Conservation (phyloP, 805 yeast species). For the Wickerhamiella alocasiicola region DNA sequence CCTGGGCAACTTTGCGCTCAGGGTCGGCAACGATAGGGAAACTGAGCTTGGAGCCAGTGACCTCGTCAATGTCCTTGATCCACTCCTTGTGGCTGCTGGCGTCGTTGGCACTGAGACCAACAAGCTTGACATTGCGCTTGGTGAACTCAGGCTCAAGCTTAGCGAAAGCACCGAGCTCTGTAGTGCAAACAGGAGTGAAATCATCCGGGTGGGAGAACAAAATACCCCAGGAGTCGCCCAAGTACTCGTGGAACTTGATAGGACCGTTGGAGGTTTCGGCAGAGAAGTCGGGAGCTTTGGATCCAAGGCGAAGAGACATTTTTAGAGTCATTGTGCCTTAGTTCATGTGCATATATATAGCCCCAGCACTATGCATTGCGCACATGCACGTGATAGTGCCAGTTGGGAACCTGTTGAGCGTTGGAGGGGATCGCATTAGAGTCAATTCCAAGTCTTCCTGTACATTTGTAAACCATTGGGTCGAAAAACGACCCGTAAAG, state of each 20-base stretch:
- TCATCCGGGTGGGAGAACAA: conserved; percentile 94
- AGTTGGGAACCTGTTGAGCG: no score
- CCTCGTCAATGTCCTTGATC: conserved; percentile 89
- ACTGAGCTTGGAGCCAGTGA: conserved; percentile 57
- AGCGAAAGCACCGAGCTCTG: conserved; percentile 92
- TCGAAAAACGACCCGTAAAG: no score
- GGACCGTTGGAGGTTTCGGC: conserved; percentile 78
- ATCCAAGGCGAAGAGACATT: conserved; percentile 54
- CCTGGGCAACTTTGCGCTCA: conserved; percentile 67
- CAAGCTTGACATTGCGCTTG: conserved; percentile 74
- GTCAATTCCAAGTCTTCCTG: no score
- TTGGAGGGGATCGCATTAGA: no score
- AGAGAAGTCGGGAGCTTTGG: conserved; percentile 77
- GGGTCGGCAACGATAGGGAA: conserved; percentile 91
- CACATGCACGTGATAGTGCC: conserved; percentile 4
- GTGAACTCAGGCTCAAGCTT: conserved; percentile 82
- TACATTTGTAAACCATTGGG: no score
- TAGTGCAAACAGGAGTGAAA: conserved; percentile 94
- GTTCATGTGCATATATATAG: background rate
- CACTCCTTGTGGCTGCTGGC: conserved; percentile 73
- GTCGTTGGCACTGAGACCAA: conserved; percentile 83
- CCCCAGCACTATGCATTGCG: background rate
- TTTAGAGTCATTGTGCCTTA: background rate
- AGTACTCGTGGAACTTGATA: conserved; percentile 73
- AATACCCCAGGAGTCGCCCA: conserved; percentile 78